Evolutionary conservation across 371 early-diverging fungal species (phyloP).

Genomic region (Phascolomyces articulosus): DNA sequence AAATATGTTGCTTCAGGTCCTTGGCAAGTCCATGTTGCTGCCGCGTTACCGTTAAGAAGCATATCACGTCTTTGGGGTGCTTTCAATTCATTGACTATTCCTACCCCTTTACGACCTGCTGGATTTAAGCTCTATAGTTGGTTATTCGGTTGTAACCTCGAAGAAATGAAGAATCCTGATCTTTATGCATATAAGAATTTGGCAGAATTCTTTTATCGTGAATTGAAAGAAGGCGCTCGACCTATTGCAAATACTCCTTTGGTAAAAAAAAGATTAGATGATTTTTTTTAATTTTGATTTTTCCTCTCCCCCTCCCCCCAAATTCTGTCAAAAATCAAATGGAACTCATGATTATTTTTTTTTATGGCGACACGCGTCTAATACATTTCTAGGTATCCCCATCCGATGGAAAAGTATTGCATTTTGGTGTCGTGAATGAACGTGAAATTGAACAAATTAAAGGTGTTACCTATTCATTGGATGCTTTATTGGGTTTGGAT

Average conservation of each 20-base stretch:
- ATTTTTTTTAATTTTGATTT: background rate
- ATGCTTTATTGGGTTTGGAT: constrained; percentile 84
- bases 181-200: constrained; percentile 82
- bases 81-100: constrained; percentile 84
- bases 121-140: constrained; percentile 79
- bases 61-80: constrained; percentile 92
- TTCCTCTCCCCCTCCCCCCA: background rate
- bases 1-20: constrained; percentile 73
- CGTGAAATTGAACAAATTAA: constrained; percentile 91
- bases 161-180: constrained; percentile 89
- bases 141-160: constrained; percentile 90
- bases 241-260: constrained; percentile 66
- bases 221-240: constrained; percentile 77
- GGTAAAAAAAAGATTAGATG: constrained; percentile 39
- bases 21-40: constrained; percentile 88
- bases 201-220: constrained; percentile 90
- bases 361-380: background rate
- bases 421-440: constrained; percentile 83
- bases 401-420: constrained; percentile 88
- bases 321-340: no score
- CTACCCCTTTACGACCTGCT: constrained; percentile 74
- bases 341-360: background rate
- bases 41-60: constrained; percentile 84
- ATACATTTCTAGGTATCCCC: constrained; percentile 68
- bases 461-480: constrained; percentile 87